phyloP scores from a whole-genome alignment of 2,329 filamentous ascomycete genomes.

The Colletotrichum higginsianum region DNA sequence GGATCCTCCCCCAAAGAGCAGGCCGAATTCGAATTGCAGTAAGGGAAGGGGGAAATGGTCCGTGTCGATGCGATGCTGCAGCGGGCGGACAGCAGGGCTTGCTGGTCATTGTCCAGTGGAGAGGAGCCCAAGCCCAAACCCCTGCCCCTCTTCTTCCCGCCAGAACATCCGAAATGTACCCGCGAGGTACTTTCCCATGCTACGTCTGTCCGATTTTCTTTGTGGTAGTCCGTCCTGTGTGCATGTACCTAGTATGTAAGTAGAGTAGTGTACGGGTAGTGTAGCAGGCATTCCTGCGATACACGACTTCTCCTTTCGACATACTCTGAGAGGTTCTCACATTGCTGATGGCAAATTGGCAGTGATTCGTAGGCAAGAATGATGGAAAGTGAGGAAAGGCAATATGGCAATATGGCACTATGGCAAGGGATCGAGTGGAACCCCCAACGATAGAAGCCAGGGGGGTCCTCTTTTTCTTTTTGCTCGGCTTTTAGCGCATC shows the following conservation, averaged over 20 bases:
- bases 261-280: no score
- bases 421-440: constrained; percentile 5
- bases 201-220: not conserved
- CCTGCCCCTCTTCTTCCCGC: not conserved
- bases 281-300: not conserved
- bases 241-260: no score
- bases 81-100: not conserved
- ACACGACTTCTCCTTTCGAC: not conserved
- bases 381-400: constrained; percentile 4
- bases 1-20: constrained; percentile 2
- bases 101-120: not conserved
- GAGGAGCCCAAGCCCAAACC: constrained; percentile 1
- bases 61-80: constrained; percentile 29
- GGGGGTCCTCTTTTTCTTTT: constrained; percentile 12
- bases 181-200: not conserved
- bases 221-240: no score
- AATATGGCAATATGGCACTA: not conserved
- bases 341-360: not conserved
- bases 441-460: constrained; percentile 8
- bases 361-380: constrained; percentile 2
- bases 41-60: constrained; percentile 25
- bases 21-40: not conserved
- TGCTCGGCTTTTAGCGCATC: constrained; percentile 35
- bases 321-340: not conserved
- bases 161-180: not conserved